Evolutionary conservation across 306 rosid genomes (phyloP), one percentile per base, ranked within the genome.

Genomic region (Pterocarpus macrocarpus): DNA sequence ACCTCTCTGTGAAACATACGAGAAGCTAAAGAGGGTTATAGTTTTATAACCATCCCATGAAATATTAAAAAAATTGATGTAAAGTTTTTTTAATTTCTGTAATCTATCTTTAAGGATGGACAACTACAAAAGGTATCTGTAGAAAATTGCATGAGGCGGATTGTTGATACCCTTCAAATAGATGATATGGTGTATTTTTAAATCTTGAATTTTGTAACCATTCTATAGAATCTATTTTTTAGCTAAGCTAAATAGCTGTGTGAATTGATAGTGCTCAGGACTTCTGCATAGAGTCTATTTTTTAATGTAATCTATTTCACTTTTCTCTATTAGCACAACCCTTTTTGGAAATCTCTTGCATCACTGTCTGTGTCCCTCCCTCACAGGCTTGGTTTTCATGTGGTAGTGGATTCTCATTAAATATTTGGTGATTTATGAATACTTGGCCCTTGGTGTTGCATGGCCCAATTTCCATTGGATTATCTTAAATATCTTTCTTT

Each of bases 361-460:
- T 22, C 32, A 38, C 34, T 10, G 12, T 13, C 55, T 81, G 45
- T 35, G 4, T 36, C 28, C 36, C 39, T 69, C 62, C 39, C 38
- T 61, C 32, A 13, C 30, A 57, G 33, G 53, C 59, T 76, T 77
- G 68, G 67, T 34, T 49, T 41, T 57, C 57, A 71, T 85, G 50
- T 81, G 57, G 67, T 81, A 71, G 74, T 71, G 71, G 43, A 50
- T 89, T 80, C 63, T 67, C 47, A 34, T 75, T 14, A 65, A 58
- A 70, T 80, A 66, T 73, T 78, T 63, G 58, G 28, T 81, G 53
- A 64, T 78, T 45, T 68, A 63, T 78, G 59, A 53, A 77, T 17
- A 14, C 50, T 49, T 73, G 56, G 41, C 41, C 79, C 52, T 36
- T 45, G 52, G 53, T 69, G 49, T 35, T 36, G 30, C 33, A 39